Base-by-base conservation (phyloP, 2,329 filamentous ascomycete species). In the Penicillium polonicum region DNA sequence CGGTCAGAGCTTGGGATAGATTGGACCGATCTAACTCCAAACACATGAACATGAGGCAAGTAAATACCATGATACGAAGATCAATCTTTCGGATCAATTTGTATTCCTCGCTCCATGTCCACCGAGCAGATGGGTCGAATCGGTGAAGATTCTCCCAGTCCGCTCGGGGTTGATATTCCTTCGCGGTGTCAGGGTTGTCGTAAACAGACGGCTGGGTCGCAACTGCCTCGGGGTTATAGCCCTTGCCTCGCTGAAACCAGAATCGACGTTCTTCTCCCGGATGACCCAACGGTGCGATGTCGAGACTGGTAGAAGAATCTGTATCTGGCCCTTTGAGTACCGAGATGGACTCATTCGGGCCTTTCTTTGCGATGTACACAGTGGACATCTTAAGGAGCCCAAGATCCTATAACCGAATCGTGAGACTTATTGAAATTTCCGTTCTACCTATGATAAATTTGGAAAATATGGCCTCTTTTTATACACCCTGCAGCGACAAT, bases 21-120 rank as follows among this genome's bases (percentile, higher is more conserved):
- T 87, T 87, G 27, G 82, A 82, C 31, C 85, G 76, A 67, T 86
- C 84, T 2, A 86, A 72, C 65, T 86, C 82, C 5, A 86, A 72
- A 0, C 81, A 83, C 52, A 85, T 83, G 68, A 86, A 85, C 81
- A 84, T 84, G 45, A 83, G 63, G 57, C 81, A 84, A n/a, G 62
- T 41, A 50, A 61, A 57, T 9, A 65, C 29, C 52, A 67, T 67
- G 8, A 69, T 68, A 12, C 66, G 64, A 13, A 67, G 44, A 36
- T 69, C 67, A 25, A 69, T 60, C 48, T 65, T 65, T 29, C 60
- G 49, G 12, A 65, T 46, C 25, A 60, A 19, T 8, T 27, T 46
- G 5, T 55, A 60, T 55, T 68, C 57, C 42, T 69, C 66, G 6
- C 57, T 39, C 63, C 60, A 67, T 36, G 65, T 69, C 62, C 66